Evolutionary conservation across 75 land plant genomes (phyloP), one percentile per base, ranked within the genome.

Genomic region (Cryptomeria japonica): DNA sequence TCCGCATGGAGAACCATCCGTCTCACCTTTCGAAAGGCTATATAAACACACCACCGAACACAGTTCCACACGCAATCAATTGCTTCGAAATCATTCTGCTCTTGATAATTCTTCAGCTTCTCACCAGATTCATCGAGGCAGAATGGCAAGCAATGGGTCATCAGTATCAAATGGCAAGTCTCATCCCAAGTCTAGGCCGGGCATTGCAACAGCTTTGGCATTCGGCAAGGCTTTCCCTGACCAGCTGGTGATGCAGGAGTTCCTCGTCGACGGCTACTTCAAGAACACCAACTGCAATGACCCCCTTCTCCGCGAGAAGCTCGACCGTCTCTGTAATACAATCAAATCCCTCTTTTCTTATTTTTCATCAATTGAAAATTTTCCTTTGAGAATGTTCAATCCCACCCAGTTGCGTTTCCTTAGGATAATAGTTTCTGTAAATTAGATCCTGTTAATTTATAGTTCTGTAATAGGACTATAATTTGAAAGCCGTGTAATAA

Each of bases 201-300:
- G 97, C 15, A 95, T 94, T 86, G 94, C 99, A 13, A 89, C 96
- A 0, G 88, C 96, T 42, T 80, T 98, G 51, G 99, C 99, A 51
- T 95, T 98, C n/a, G 99, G 99, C 41, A 95, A 94, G 84, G 99
- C 99, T 15, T 94, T 98, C 88, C 99, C 99, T 14, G 90, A 90
- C 78, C 93, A 94, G 84, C 93, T 96, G 37, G 94, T 97, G 19
- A 88, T 96, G 91, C 99, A 98, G 86, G 99, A 97, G 77, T 90
- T 87, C 86, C 92, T 97, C 16, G 98, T 94, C 72, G 98, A 97
- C 73, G 94, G 94, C 80, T 98, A 93, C 86, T 92, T 98, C 90
- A 91, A 87, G 86, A 93, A 95, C 91, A 95, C 97, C 92, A 96
- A 95, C 80, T 94, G 97, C 76, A 90, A 94, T 25, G 97, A 98